These are phyloP conservation scores for Mucor mucedo DNA, from an alignment of 371 early-diverging fungal species.

Conservation along the genomic window DNA sequence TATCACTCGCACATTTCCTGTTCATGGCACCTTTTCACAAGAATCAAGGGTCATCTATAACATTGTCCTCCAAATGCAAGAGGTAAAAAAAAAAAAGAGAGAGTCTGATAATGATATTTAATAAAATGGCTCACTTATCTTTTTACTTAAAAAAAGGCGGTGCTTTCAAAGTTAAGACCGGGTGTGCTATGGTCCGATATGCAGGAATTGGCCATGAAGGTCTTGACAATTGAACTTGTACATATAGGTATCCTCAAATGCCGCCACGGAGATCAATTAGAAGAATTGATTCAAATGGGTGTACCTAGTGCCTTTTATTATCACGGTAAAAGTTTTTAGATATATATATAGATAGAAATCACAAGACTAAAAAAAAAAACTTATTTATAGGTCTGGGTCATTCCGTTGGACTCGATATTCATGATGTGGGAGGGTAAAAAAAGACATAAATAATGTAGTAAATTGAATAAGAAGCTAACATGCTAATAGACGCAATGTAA, in stretches of 20 bases:
- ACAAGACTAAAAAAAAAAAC: background rate
- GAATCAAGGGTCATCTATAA: slow-evolving; percentile 81
- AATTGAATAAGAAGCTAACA: no score
- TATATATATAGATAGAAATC: no score
- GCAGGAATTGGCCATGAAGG: slow-evolving; percentile 77
- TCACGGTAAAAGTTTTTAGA: no score
- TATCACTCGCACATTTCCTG: slow-evolving; percentile 89
- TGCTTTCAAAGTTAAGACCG: slow-evolving; percentile 64
- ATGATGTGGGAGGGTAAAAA: slow-evolving; percentile 85
- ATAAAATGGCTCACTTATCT: no score
- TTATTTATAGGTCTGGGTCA: slow-evolving; percentile 45
- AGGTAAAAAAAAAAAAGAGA: slow-evolving; percentile 39
- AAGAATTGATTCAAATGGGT: slow-evolving; percentile 63
- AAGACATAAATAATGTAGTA: no score
- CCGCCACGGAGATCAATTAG: slow-evolving; percentile 44
- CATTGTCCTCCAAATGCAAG: slow-evolving; percentile 84
- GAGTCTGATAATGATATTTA: background rate
- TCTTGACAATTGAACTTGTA: slow-evolving; percentile 70
- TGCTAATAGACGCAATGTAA: background rate
- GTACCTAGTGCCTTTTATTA: slow-evolving; percentile 82
- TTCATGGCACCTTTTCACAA: slow-evolving; percentile 73
- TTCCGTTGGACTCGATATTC: slow-evolving; percentile 74
- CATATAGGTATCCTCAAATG: slow-evolving; percentile 63
- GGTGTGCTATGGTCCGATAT: slow-evolving; percentile 87
- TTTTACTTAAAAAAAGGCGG: no score